Evolutionary conservation across 495 filamentous ascomycete genomes (phyloP).

Genomic region (Lindgomyces ingoldianus): DNA sequence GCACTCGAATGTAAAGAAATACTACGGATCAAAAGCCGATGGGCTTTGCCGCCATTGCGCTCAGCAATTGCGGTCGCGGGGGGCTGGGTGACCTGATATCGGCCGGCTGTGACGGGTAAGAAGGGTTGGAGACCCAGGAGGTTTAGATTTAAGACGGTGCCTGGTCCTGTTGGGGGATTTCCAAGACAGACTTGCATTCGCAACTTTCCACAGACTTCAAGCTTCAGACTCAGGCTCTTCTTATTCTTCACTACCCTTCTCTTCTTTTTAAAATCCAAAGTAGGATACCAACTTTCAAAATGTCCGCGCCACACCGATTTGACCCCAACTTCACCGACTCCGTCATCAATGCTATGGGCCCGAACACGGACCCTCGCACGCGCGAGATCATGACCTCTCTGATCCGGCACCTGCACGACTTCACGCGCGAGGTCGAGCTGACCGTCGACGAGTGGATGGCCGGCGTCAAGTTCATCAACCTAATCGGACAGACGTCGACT

Average conservation of each 20-base stretch:
- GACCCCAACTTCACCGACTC: slow-evolving; percentile 76
- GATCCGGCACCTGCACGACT: slow-evolving; percentile 79
- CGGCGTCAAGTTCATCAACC: slow-evolving; percentile 63
- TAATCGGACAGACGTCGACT: slow-evolving; percentile 57
- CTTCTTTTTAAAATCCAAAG: not conserved
- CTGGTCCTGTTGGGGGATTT: not conserved
- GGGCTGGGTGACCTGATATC: not conserved
- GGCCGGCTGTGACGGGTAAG: not conserved
- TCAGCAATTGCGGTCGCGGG: not conserved
- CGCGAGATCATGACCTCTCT: slow-evolving; percentile 64
- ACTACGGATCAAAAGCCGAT: slow-evolving; percentile 2
- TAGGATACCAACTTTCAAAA: not conserved
- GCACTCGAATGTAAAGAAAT: not conserved
- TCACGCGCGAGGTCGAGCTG: slow-evolving; percentile 78
- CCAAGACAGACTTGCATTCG: too few relatives aligned
- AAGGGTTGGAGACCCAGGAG: not conserved
- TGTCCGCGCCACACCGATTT: slow-evolving; percentile 45
- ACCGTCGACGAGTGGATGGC: slow-evolving; percentile 79
- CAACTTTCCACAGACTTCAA: too few relatives aligned
- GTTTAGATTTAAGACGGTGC: not conserved
- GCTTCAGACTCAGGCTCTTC: slow-evolving; percentile 5
- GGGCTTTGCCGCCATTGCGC: slow-evolving; percentile 4
- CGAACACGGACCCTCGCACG: slow-evolving; percentile 68
- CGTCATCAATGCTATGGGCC: slow-evolving; percentile 74
- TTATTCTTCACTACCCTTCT: not conserved